These are phyloP conservation scores for Zasmidium angulare DNA, from an alignment of 2,329 filamentous ascomycete genomes.

Conservation along the genomic window DNA sequence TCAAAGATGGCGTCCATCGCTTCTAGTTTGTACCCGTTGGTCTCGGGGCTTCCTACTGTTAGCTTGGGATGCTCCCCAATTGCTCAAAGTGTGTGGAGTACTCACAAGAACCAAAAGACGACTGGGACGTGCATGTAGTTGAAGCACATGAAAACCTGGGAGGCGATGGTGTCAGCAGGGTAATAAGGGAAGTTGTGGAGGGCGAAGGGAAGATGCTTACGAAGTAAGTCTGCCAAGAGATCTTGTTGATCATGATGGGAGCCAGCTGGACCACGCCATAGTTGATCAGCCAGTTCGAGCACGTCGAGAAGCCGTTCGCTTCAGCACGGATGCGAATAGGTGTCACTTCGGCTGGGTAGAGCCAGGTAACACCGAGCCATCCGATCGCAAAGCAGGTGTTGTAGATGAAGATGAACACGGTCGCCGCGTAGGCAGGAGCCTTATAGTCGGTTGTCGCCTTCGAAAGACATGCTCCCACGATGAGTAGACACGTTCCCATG, in stretches of 20 bases:
- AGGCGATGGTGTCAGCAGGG: too few relatives aligned
- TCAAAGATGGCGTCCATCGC: slow-evolving; percentile 30
- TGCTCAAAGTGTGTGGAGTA: too few relatives aligned
- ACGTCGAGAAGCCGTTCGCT: slow-evolving; percentile 55
- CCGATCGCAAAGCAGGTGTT: slow-evolving; percentile 26
- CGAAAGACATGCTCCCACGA: slow-evolving; percentile 20
- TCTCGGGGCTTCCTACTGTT: too few relatives aligned
- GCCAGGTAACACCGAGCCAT: slow-evolving; percentile 35
- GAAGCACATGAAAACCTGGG: slow-evolving; percentile 44
- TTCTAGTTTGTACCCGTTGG: slow-evolving; percentile 27
- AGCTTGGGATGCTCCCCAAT: too few relatives aligned
- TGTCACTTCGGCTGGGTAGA: slow-evolving; percentile 40
- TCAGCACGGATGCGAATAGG: slow-evolving; percentile 52
- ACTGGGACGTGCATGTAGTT: slow-evolving; percentile 18
- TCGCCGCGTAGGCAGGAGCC: slow-evolving; percentile 27
- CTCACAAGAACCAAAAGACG: slow-evolving; percentile 22
- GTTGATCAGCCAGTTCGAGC: slow-evolving; percentile 42
- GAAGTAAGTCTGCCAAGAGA: slow-evolving; percentile 44
- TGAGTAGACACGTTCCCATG: slow-evolving; percentile 27
- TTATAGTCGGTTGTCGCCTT: slow-evolving; percentile 13
- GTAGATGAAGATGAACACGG: slow-evolving; percentile 30
- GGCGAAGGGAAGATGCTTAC: background rate
- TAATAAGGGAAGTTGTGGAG: too few relatives aligned
- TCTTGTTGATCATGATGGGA: slow-evolving; percentile 47
- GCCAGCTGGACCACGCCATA: slow-evolving; percentile 34